These are phyloP conservation scores for Fusarium chaquense DNA, from an alignment of 2,329 filamentous ascomycete species.

Conservation along the genomic window DNA sequence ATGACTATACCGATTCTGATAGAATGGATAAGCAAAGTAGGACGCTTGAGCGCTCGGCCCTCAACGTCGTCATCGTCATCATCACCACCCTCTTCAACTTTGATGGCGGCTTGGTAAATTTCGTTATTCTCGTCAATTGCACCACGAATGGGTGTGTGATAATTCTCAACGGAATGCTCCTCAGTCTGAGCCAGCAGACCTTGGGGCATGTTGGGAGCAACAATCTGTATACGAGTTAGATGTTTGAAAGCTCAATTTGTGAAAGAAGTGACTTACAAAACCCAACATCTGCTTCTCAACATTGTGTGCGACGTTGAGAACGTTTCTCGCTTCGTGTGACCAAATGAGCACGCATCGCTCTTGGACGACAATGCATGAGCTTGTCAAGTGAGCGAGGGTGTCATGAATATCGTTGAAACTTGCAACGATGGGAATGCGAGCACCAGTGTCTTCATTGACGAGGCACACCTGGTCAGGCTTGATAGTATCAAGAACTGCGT, in stretches of 20 bases:
- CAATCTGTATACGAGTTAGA: slow-evolving; percentile 16
- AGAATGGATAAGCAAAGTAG: slow-evolving; percentile 42
- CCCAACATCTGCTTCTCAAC: slow-evolving; percentile 46
- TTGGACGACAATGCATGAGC: slow-evolving; percentile 39
- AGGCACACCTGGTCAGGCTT: slow-evolving; percentile 35
- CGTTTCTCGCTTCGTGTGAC: slow-evolving; percentile 41
- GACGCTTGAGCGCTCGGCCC: slow-evolving; percentile 35
- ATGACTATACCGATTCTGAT: slow-evolving; percentile 45
- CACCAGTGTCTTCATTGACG: slow-evolving; percentile 39
- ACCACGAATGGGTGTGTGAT: slow-evolving; percentile 41
- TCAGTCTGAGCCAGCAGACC: slow-evolving; percentile 42
- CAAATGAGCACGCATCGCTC: slow-evolving; percentile 45
- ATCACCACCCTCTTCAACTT: slow-evolving; percentile 45
- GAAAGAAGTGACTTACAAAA: slow-evolving; percentile 34
- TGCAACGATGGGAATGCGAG: slow-evolving; percentile 42
- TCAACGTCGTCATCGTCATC: slow-evolving; percentile 41
- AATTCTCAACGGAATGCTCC: slow-evolving; percentile 31
- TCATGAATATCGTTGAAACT: slow-evolving; percentile 36
- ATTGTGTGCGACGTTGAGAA: slow-evolving; percentile 44
- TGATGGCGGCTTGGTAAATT: slow-evolving; percentile 42
- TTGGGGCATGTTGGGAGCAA: slow-evolving; percentile 44
- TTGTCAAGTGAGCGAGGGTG: slow-evolving; percentile 30
- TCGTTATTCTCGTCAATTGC: slow-evolving; percentile 46
- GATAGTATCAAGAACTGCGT: slow-evolving; percentile 40
- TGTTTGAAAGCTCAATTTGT: fast-evolving